Evolutionary conservation across 441 rosid genomes (phyloP), one percentile per base, ranked within the genome.

Genomic region (Viola pubescens): DNA sequence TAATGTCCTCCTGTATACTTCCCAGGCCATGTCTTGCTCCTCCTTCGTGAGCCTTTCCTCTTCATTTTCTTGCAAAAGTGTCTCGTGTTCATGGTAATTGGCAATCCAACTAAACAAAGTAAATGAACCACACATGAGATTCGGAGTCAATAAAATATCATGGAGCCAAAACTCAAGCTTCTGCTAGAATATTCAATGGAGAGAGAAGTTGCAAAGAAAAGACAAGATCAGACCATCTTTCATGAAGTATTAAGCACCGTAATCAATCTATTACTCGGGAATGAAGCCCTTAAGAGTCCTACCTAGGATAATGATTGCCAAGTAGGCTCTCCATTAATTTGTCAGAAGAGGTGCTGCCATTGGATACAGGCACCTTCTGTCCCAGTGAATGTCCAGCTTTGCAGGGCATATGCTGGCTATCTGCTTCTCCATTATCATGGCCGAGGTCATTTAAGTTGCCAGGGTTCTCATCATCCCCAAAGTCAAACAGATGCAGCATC

Each of bases 11-110:
- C 61, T 78, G 57, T 78, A 87, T 34, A 94, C 94, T 82, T 94
- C 99, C 99, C 99, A 94, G 41, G 99, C 99, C 94, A 87, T 87
- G 77, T 94, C 99, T 73, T 94, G 90, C 74, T 94, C 99, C 79
- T 94, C 99, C 80, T 94, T 94, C 0, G 98, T 81, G 6, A 94
- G 82, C 72, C 79, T 94, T 73, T 94, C 99, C 56, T 91, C 98
- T 74, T 94, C 99, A 7, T 94, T 94, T 82, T 94, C 99, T 91
- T 91, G 97, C 76, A 94, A 62, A 65, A 91, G 91, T 4, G 97
- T 91, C 82, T 94, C 98, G 9, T 94, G 99, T 63, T 94, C 99
- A 66, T 94, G 99, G 77, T 84, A 87, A 77, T 83, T 84, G 43
- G 94, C 80, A 68, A 94, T 83, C 99, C 99, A 94, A 79, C 99